Evolutionary conservation across 2,329 filamentous ascomycete species (phyloP), one percentile per base, ranked within the genome.

Genomic region (Microsporum canis): DNA sequence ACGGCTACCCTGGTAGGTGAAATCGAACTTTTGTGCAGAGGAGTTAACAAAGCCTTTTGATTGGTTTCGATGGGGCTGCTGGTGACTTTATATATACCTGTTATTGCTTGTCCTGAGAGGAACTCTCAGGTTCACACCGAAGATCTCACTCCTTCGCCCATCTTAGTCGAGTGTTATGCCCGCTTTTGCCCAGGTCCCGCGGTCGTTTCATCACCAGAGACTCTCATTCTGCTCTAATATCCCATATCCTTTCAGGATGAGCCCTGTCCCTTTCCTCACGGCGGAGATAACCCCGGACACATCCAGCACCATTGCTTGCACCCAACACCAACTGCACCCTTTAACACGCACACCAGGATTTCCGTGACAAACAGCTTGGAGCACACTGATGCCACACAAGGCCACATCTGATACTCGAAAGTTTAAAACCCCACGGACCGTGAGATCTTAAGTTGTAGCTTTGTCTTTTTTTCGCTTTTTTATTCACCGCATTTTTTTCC

Each of bases 281-380:
- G 49, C 31, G 49, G 49, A 55, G 31, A 55, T 36, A 7, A 55
- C 36, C 51, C 51, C n/a, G 33, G 51, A 43, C 14, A n/a, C 51
- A 55, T 17, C 29, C 51, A 36, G 51, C 51, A 55, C 49, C 49
- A 33, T 53, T 29, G 31, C 51, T 31, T 36, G 29, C 33, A 38
- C 14, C 51, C 51, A 55, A 55, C 51, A 55, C 29, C 51, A 55
- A 36, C 51, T 51, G 51, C 33, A n/a, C 36, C 51, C 51, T 55
- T 55, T 55, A 55, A 29, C 51, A 55, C 51, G 51, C 51, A 51
- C 51, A 51, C 51, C 51, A 55, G 51, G 51, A 31, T 31, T 55
- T 55, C 51, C 51, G 29, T 55, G 51, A 17, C 33, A 55, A 17
- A 17, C 29, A 55, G 36, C n/a, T 36, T 36, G 51, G 33, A 55